Evolutionary conservation across 768 basidiomycete species (phyloP).

Genomic region (Pluteus cervinus): DNA sequence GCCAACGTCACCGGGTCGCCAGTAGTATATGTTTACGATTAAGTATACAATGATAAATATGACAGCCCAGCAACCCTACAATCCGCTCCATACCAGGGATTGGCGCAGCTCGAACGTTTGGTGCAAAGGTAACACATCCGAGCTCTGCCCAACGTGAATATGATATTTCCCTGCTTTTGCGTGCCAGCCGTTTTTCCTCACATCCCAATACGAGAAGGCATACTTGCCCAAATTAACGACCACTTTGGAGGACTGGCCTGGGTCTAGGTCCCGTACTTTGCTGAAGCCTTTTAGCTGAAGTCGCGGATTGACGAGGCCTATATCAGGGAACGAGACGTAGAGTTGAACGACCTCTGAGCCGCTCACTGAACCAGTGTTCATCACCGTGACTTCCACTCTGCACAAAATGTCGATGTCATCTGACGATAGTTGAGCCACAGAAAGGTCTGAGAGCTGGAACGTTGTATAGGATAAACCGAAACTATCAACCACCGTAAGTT

Average conservation of each 20-base stretch:
- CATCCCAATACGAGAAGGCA: conserved; percentile 64
- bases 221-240: conserved; percentile 54
- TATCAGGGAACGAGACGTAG: conserved; percentile 49
- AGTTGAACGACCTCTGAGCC: conserved; percentile 67
- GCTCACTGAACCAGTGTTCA: conserved; percentile 43
- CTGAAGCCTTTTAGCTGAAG: conserved; percentile 61
- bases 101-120: conserved; percentile 16
- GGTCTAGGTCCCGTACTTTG: conserved; percentile 47
- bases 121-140: conserved; percentile 20
- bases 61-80: conserved; percentile 22
- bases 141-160: conserved; percentile 39
- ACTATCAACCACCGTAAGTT: conserved; percentile 22
- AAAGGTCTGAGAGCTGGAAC: conserved; percentile 49
- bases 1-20: no score
- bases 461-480: conserved; percentile 73
- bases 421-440: conserved; percentile 22
- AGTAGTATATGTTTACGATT: no score
- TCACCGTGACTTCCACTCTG: conserved; percentile 40
- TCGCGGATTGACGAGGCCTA: conserved; percentile 46
- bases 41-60: no score
- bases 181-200: conserved; percentile 36
- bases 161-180: conserved; percentile 45
- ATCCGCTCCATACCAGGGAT: conserved; percentile 23
- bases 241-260: conserved; percentile 36
- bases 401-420: conserved; percentile 24